A percentile compares a stretch with the other conserved stretches of the same genome.
phyloP scores from a whole-genome alignment of 2,329 filamentous ascomycete genomes.

The Clonostachys sp. region DNA sequence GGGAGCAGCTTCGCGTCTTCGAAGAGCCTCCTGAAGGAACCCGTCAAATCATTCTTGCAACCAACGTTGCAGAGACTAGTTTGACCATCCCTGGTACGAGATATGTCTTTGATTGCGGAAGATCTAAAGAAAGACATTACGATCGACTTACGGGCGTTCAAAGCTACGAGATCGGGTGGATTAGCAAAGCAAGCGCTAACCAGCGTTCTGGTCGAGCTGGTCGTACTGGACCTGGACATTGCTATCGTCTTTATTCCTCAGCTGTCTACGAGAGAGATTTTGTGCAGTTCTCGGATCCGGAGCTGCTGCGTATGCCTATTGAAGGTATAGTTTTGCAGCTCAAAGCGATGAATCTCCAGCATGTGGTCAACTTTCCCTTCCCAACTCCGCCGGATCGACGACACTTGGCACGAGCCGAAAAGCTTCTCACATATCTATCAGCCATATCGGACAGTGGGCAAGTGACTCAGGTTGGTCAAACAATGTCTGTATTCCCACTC shows the following conservation, averaged over 20 bases:
- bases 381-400: slow-evolving; percentile 80
- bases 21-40: slow-evolving; percentile 77
- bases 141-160: slow-evolving; percentile 88
- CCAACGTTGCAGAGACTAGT: slow-evolving; percentile 96
- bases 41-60: slow-evolving; percentile 83
- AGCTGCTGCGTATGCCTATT: slow-evolving; percentile 86
- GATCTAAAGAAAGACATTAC: slow-evolving; percentile 88
- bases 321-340: slow-evolving; percentile 90
- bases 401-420: slow-evolving; percentile 78
- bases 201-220: slow-evolving; percentile 92
- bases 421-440: slow-evolving; percentile 77
- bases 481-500: slow-evolving; percentile 84
- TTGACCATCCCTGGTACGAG: slow-evolving; percentile 92
- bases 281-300: slow-evolving; percentile 77
- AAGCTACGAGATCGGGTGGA: slow-evolving; percentile 92
- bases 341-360: slow-evolving; percentile 88
- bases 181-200: slow-evolving; percentile 92
- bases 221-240: slow-evolving; percentile 92
- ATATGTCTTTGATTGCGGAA: slow-evolving; percentile 93
- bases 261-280: slow-evolving; percentile 92
- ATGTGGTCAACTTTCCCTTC: slow-evolving; percentile 92
- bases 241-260: slow-evolving; percentile 90
- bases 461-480: slow-evolving; percentile 73
- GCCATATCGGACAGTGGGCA: slow-evolving; percentile 69
- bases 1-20: slow-evolving; percentile 88